phyloP scores from a whole-genome alignment of 2,329 filamentous ascomycete genomes.

The Dactylellina parvicollis region DNA sequence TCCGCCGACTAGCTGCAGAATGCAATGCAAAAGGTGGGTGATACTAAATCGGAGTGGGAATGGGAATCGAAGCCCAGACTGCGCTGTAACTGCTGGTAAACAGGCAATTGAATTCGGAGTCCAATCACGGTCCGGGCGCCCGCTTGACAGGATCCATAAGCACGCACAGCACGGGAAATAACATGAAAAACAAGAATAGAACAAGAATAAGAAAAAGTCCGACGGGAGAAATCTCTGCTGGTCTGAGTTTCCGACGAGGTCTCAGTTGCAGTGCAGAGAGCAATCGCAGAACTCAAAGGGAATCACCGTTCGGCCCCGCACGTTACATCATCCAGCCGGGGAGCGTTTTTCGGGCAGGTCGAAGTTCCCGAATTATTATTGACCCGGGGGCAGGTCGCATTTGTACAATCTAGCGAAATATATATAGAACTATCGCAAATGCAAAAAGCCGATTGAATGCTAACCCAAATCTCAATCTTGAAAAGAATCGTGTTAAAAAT shows the following conservation, averaged over 20 bases:
- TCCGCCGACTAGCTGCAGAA: too few species aligned
- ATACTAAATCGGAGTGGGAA: not conserved
- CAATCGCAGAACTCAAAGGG: not conserved
- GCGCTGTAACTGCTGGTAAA: too few species aligned
- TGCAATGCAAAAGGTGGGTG: constrained; percentile 4
- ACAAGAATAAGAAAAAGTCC: not conserved
- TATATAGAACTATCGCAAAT: too few species aligned
- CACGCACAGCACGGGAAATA: not conserved
- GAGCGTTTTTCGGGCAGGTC: constrained; percentile 33
- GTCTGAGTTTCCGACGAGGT: constrained; percentile 7
- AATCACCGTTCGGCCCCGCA: constrained; percentile 11
- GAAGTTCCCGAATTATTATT: too few species aligned
- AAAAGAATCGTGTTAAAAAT: not conserved
- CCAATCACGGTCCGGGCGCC: not conserved
- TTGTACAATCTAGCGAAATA: too few species aligned
- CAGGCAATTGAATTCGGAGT: not conserved
- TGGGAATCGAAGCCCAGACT: too few species aligned
- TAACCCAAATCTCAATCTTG: too few species aligned
- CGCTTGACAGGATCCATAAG: not conserved
- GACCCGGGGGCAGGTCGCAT: too few species aligned
- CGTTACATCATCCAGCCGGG: constrained; percentile 37
- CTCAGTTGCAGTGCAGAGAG: constrained; percentile 3
- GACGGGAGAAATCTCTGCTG: constrained; percentile 30
- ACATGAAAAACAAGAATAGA: not conserved
- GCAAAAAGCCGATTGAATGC: too few species aligned